Conservation (phyloP, 225 moss, liverwort and hornwort species). For the Lunularia cruciata region DNA sequence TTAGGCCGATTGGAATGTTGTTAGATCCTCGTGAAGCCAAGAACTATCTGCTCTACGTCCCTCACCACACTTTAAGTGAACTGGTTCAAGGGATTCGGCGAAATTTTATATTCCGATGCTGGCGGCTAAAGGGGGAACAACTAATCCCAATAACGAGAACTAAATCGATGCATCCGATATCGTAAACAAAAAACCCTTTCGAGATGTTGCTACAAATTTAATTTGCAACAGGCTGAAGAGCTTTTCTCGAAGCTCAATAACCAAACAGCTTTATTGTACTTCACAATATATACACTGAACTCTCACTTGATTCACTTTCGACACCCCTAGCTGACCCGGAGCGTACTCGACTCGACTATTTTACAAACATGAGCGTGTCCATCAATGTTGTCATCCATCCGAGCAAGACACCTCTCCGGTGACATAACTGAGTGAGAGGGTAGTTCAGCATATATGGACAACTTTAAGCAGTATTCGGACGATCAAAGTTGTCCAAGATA, state of each 20-base stretch:
- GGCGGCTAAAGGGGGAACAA: too few relatives aligned
- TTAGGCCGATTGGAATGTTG: too few relatives aligned
- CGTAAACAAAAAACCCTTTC: too few relatives aligned
- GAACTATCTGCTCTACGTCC: too few relatives aligned
- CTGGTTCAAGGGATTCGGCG: too few relatives aligned
- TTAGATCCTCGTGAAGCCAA: too few relatives aligned
- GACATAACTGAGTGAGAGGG: not conserved
- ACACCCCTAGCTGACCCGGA: not conserved
- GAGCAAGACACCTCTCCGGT: not conserved
- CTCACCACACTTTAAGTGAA: too few relatives aligned
- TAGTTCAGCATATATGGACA: not conserved
- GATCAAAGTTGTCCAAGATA: not conserved
- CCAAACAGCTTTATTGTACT: constrained; percentile 5
- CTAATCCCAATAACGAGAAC: too few relatives aligned
- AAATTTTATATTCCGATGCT: too few relatives aligned
- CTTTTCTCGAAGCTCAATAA: not conserved
- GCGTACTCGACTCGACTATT: not conserved
- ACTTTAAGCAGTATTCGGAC: too few relatives aligned
- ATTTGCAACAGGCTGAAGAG: too few relatives aligned
- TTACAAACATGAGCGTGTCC: not conserved
- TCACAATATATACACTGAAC: not conserved
- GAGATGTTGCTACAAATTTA: not conserved
- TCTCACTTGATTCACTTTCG: not conserved
- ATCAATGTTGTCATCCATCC: not conserved
- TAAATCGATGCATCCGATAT: too few relatives aligned